Evolutionary conservation across 2,329 filamentous ascomycete genomes (phyloP).

Genomic region (Claviceps sp.): DNA sequence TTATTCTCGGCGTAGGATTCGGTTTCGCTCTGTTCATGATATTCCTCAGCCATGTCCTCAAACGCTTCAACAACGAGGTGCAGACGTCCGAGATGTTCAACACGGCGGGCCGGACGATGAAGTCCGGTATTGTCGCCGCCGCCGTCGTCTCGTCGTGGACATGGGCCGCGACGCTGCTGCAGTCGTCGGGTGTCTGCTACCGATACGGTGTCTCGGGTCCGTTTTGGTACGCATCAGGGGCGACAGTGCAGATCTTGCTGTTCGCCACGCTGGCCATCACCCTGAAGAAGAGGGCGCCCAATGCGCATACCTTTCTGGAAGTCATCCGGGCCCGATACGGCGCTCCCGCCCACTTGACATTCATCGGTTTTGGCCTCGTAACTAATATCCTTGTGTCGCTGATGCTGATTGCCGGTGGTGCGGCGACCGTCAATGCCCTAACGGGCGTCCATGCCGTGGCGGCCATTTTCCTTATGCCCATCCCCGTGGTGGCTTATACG

Average conservation of each 20-base stretch:
- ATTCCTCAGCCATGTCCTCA: slow-evolving; percentile 55
- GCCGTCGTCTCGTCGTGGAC: slow-evolving; percentile 93
- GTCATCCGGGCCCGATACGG: slow-evolving; percentile 74
- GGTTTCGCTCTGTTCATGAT: slow-evolving; percentile 66
- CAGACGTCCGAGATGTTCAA: slow-evolving; percentile 91
- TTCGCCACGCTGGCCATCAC: slow-evolving; percentile 88
- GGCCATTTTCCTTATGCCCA: slow-evolving; percentile 35
- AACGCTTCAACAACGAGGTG: slow-evolving; percentile 49
- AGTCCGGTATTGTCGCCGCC: slow-evolving; percentile 74
- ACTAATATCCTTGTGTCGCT: slow-evolving; percentile 81
- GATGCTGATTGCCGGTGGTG: slow-evolving; percentile 75
- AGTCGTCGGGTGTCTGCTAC: slow-evolving; percentile 72
- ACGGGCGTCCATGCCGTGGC: slow-evolving; percentile 48
- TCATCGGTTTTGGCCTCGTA: slow-evolving; percentile 68
- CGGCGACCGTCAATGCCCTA: slow-evolving; percentile 38
- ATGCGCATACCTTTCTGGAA: slow-evolving; percentile 77
- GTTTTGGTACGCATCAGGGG: slow-evolving; percentile 52
- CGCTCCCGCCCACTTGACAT: slow-evolving; percentile 55
- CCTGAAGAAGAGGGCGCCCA: slow-evolving; percentile 73
- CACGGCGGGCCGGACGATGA: slow-evolving; percentile 77
- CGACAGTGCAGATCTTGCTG: slow-evolving; percentile 74
- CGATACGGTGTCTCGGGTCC: slow-evolving; percentile 54
- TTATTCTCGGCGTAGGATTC: slow-evolving; percentile 61
- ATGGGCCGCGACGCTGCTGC: slow-evolving; percentile 74
- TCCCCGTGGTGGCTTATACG: slow-evolving; percentile 53